Evolutionary conservation across 139 green algal species (phyloP), one percentile per base, ranked within the genome.

Genomic region (Desmodesmus armatus): DNA sequence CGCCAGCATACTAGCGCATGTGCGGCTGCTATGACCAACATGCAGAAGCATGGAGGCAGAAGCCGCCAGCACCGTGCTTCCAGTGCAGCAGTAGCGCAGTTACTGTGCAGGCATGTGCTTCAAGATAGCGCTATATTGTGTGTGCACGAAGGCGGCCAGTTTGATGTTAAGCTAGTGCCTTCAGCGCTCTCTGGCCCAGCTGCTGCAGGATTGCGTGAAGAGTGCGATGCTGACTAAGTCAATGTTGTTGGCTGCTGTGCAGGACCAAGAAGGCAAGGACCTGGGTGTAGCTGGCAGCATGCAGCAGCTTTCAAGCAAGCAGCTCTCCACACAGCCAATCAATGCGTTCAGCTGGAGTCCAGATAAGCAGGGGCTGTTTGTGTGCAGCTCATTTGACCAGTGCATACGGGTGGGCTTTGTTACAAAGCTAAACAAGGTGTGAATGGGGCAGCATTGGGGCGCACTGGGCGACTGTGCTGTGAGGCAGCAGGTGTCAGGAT

Each of bases 361-460:
- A 5, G 95, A 98, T 84, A 98, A 97, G 88, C 84, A 90, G 79
- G 96, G 96, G 6, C 89, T 98, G 51, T 96, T 95, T 70, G 92
- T 92, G 41, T 95, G 92, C 79, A 88, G 89, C 0, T 90, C 95
- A 0, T 97, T 98, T 82, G 96, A 99, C 87, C 96, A 98, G 88
- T 89, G 79, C 33, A 74, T 99, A 43, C 88, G 96, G 17, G 94
- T 99, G 33, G 94, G 94, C 31, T 89, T 97, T 51, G 89, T 92
- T n/a, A 97, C 95, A 47, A 95, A 95, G 85, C 85, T 96, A 3
- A 88, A 93, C 70, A 94, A 91, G 44, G 53, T 96, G 6, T 92
- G n/a, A n/a, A n/a, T n/a, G n/a, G n/a, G n/a, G n/a, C n/a, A n/a
- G n/a, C n/a, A n/a, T n/a, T n/a, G n/a, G n/a, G n/a, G n/a, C n/a